Base-by-base conservation (phyloP, 164 flowering plant species). In the Macadamia tetraphylla region DNA sequence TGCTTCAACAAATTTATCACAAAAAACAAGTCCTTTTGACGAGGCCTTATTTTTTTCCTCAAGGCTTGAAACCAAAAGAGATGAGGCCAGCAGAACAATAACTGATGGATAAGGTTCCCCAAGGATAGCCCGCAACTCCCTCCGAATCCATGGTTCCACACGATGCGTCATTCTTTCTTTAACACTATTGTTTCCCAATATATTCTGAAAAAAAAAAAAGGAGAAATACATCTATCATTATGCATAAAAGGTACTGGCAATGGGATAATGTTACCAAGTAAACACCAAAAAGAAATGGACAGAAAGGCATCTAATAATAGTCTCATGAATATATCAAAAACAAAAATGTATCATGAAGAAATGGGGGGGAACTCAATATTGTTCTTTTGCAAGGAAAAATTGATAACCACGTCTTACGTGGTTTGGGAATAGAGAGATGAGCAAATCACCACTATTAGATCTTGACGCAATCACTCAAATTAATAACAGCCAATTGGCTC, bases 71-170 rank as follows among this genome's bases (percentile, higher is more conserved):
- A 89, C 65, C 63, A 74, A 85, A 32, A 84, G 72, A 23, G 91
- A 84, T 52, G 89, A 74, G 30, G 78, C 87, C 46, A 91, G 81
- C 75, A 85, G 92, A 66, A 87, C 89, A 81, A 89, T 81, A 62
- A 91, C 67, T 29, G 86, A 67, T 43, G 91, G 89, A 79, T 89
- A 89, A 3, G 84, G 81, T 57, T 91, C 95, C 60, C 81, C 83
- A 63, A 89, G 88, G 49, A 91, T 70, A 18, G 90, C 93, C 66
- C 81, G 79, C 66, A 88, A 73, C 80, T 91, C 97, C 79, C 97
- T 88, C 29, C 30, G 66, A 63, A 91, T 83, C 97, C 97, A 91
- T 64, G 93, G 91, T 63, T 84, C 89, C 65, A 91, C 73, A 63
- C 81, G 81, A 73, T 66, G 78, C 58, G 73, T 65, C 35, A 85